Conservation (phyloP, 441 rosid genomes). For the Pelargonium australe region DNA sequence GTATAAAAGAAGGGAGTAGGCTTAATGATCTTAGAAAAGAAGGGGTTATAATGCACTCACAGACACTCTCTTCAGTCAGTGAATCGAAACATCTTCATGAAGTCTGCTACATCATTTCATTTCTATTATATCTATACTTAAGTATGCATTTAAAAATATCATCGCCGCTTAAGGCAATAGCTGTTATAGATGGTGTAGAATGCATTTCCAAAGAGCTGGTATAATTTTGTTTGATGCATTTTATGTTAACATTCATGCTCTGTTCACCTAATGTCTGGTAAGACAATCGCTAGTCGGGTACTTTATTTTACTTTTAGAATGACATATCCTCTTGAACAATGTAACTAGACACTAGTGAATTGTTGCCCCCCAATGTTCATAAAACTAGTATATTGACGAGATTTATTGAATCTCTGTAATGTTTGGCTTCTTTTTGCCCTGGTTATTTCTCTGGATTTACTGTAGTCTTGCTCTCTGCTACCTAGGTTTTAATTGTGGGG, state of each 20-base stretch:
- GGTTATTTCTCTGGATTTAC: neutral
- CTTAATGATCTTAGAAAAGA: no score
- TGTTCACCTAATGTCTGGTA: no score
- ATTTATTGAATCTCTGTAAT: no score
- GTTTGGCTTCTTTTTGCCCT: neutral
- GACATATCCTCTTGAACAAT: no score
- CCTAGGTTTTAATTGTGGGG: conserved; percentile 97
- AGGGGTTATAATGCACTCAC: no score
- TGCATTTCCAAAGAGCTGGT: conserved; percentile 3
- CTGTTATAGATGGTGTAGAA: neutral
- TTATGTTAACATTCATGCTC: no score
- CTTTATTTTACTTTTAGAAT: no score
- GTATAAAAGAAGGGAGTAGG: no score
- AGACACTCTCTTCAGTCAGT: neutral
- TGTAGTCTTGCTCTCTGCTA: neutral
- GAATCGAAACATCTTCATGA: neutral
- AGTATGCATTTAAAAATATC: neutral
- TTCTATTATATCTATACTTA: neutral
- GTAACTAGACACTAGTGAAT: no score
- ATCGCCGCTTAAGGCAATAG: neutral
- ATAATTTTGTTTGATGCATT: neutral
- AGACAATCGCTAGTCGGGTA: no score
- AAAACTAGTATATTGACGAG: no score
- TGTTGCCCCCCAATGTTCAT: no score
- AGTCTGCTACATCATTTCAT: neutral